Base-by-base conservation (phyloP, 1,284 basidiomycete species). In the Uromyces viciae-fabae region DNA sequence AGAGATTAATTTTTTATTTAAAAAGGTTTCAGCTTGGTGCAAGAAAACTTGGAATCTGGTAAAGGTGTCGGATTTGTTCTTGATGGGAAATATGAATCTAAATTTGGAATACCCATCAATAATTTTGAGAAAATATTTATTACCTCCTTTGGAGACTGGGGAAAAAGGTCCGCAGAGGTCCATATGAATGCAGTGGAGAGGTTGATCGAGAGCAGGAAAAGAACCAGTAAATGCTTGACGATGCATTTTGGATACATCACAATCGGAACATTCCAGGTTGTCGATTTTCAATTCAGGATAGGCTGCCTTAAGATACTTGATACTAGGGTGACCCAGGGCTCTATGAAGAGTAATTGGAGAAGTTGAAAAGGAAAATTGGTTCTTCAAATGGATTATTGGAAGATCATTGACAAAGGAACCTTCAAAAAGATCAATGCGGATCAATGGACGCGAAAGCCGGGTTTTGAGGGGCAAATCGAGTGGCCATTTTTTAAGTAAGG, bases 111-210 rank as follows among this genome's bases (percentile, higher is more conserved):
- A 75, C 1, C 56, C 54, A 46, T 75, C 74, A 4, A 64, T 46
- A 14, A 75, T 60, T n/a, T 75, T 58, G 1, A 75, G 43, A 31
- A 62, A 58, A 25, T 75, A 75, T 28, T 28, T 3, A 14, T 60
- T 52, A 0, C 56, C 56, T 15, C 74, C 74, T 11, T 43, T 3
- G 2, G 58, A 62, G 17, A 31, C 28, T 0, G 43, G 56, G 15
- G 56, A 38, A 28, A 74, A 56, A 0, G 31, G 49, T 3, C 72
- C 72, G 15, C 49, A 74, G 3, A 74, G 5, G 36, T 75, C 74
- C 54, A 60, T 75, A 46, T 75, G 74, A 22, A 75, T 46, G 28
- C 74, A 75, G 25, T 75, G 25, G 1, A 75, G 40, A 4, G n/a
- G 0, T n/a, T 11, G 33, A 25, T 31, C 3, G 7, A n/a, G 7